A percentile compares a stretch with the other conserved stretches of the same genome.
These are phyloP conservation scores for Monsonia emarginata DNA, from an alignment of 441 rosid genomes.

Conservation along the genomic window DNA sequence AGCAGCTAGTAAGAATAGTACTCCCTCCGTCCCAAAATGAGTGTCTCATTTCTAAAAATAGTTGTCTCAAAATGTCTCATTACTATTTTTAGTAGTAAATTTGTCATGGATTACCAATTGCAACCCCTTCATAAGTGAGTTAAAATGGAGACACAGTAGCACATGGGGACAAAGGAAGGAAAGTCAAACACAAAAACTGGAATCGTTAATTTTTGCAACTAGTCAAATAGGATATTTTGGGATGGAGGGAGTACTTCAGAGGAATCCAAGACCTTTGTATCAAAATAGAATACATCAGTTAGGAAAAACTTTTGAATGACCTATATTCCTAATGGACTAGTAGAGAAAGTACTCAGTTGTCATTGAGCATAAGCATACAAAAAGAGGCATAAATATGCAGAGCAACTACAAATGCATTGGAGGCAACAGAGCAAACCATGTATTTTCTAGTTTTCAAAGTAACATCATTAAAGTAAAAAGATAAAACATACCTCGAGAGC, in stretches of 20 bases:
- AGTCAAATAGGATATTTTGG: no score
- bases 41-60: no score
- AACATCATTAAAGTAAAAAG: constrained; percentile 11
- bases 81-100: no score
- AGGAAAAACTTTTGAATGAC: background rate
- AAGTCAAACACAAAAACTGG: no score
- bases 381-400: background rate
- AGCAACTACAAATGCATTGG: background rate
- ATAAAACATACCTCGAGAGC: constrained; percentile 70
- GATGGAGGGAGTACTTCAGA: no score
- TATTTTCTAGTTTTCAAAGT: background rate
- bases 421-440: background rate
- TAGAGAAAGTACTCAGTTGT: background rate
- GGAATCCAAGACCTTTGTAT: background rate
- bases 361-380: background rate
- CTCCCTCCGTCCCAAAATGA: no score
- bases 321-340: background rate
- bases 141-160: no score
- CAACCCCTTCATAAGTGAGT: no score
- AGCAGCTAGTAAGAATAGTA: background rate
- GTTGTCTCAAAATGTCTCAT: no score
- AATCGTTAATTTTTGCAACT: no score
- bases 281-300: background rate
- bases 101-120: no score
- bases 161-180: no score